Evolutionary conservation across 1,284 basidiomycete species (phyloP).

Genomic region (Cutaneotrichosporon sp.): DNA sequence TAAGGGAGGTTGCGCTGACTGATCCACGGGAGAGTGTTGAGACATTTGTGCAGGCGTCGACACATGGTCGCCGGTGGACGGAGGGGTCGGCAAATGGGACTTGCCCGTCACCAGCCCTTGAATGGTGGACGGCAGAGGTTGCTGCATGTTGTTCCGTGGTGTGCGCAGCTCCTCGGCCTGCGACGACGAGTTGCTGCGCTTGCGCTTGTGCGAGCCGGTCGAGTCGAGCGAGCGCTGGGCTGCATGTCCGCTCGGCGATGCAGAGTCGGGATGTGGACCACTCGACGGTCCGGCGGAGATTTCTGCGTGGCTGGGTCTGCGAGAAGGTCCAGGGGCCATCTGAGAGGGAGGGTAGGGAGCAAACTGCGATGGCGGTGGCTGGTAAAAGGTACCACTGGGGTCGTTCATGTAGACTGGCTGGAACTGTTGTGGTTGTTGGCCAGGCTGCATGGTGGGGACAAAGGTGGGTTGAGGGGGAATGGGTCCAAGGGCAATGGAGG

Average conservation of each 20-base stretch:
- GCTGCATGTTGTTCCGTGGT: slow-evolving; percentile 10
- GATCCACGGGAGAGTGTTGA: background rate
- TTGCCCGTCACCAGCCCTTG: slow-evolving; percentile 2
- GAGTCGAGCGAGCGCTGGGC: slow-evolving; percentile 17
- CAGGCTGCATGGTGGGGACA: slow-evolving; percentile 2
- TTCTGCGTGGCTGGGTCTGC: slow-evolving; percentile 11
- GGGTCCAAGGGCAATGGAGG: slow-evolving; percentile 9
- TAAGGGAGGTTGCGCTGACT: background rate
- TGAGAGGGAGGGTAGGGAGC: slow-evolving; percentile 10
- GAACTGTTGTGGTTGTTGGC: slow-evolving; percentile 6
- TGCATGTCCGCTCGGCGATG: slow-evolving; percentile 3
- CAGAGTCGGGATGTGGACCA: background rate
- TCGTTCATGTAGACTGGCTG: slow-evolving; percentile 8
- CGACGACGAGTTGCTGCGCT: slow-evolving; percentile 22
- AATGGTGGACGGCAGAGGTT: background rate
- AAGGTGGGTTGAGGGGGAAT: slow-evolving; percentile 5
- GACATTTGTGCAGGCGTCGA: slow-evolving; percentile 2
- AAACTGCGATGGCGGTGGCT: background rate
- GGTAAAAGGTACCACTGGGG: slow-evolving; percentile 6
- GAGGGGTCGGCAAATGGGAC: slow-evolving; percentile 17
- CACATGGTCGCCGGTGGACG: slow-evolving; percentile 16
- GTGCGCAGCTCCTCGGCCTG: slow-evolving; percentile 11
- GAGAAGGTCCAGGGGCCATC: slow-evolving; percentile 15
- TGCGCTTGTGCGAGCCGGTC: slow-evolving; percentile 22
- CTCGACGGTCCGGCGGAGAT: background rate